A percentile compares a stretch with the other conserved stretches of the same genome.
Conservation (phyloP, 805 yeast species). For the Candida suzukii region DNA sequence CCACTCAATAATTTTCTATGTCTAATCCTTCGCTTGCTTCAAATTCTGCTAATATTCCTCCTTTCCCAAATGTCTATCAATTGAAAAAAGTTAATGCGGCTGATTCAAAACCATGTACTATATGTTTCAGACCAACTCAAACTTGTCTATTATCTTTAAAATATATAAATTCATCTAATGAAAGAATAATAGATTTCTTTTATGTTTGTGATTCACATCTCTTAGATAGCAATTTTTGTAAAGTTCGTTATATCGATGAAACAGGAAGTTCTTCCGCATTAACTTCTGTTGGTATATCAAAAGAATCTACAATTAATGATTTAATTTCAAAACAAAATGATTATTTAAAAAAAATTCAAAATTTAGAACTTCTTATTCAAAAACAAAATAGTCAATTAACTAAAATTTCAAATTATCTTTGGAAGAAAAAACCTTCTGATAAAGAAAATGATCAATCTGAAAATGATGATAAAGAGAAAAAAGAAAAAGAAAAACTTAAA, state of each 20-base stretch:
- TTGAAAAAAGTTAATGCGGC: conserved; percentile 33
- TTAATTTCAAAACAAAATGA: conserved; percentile 17
- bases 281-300: conserved; percentile 9
- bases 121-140: conserved; percentile 44
- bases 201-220: conserved; percentile 44
- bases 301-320: conserved; percentile 13
- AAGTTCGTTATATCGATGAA: conserved; percentile 27
- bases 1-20: too few species aligned
- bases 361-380: conserved; percentile 23
- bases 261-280: conserved; percentile 13
- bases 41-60: conserved; percentile 4
- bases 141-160: conserved; percentile 38
- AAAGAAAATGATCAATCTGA: too few species aligned
- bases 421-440: conserved; percentile 10
- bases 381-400: conserved; percentile 18
- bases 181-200: conserved; percentile 42
- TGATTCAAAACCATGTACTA: conserved; percentile 37
- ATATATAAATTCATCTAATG: conserved; percentile 17
- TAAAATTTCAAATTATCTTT: conserved; percentile 18
- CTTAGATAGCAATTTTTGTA: conserved; percentile 37
- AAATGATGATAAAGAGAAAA: conserved; percentile 5
- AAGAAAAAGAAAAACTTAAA: conserved; percentile 4
- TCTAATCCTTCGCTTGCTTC: not conserved
- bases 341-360: conserved; percentile 26
- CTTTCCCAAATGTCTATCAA: conserved; percentile 28